Conservation (phyloP, 768 basidiomycete genomes). For the Leucocoprinus birnbaumii region DNA sequence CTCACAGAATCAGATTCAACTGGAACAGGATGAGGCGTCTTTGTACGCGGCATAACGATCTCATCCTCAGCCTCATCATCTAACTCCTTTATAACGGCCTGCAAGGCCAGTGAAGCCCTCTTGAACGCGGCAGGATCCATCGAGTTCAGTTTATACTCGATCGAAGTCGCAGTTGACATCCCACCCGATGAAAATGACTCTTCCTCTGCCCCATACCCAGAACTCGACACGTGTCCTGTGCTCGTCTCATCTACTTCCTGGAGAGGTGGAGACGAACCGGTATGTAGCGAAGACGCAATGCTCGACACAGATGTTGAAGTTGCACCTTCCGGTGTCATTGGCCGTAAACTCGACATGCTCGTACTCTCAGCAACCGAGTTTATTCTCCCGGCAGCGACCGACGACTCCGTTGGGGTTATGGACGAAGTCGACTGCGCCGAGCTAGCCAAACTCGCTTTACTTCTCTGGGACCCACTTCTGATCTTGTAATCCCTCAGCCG, state of each 20-base stretch:
- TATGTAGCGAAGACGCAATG: slow-evolving; percentile 36
- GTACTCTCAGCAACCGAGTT: slow-evolving; percentile 40
- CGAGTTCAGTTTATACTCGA: slow-evolving; percentile 44
- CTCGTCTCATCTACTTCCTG: slow-evolving; percentile 2
- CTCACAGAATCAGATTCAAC: slow-evolving; percentile 32
- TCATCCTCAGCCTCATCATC: slow-evolving; percentile 77
- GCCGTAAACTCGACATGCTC: slow-evolving; percentile 32
- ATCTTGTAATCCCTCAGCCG: slow-evolving; percentile 74
- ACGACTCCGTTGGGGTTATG: slow-evolving; percentile 45
- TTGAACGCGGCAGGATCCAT: slow-evolving; percentile 50
- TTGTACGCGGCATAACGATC: slow-evolving; percentile 69
- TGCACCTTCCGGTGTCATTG: slow-evolving; percentile 51
- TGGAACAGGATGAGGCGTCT: slow-evolving; percentile 36
- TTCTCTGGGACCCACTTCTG: slow-evolving; percentile 44
- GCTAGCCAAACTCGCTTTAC: slow-evolving; percentile 36
- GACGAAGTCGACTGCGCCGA: slow-evolving; percentile 37
- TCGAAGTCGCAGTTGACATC: slow-evolving; percentile 24
- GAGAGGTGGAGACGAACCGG: slow-evolving; percentile 33
- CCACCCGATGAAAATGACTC: slow-evolving; percentile 5
- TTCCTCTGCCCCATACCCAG: slow-evolving; percentile 33
- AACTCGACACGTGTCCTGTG: neutral
- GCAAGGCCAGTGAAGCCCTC: slow-evolving; percentile 72
- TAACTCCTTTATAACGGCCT: slow-evolving; percentile 73
- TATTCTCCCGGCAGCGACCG: slow-evolving; percentile 28
- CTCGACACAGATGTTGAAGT: slow-evolving; percentile 23